Percentiles rank a stretch among this genome's conserved stretches.
phyloP scores from a whole-genome alignment of 306 rosid genomes.

The Sindora glabra region DNA sequence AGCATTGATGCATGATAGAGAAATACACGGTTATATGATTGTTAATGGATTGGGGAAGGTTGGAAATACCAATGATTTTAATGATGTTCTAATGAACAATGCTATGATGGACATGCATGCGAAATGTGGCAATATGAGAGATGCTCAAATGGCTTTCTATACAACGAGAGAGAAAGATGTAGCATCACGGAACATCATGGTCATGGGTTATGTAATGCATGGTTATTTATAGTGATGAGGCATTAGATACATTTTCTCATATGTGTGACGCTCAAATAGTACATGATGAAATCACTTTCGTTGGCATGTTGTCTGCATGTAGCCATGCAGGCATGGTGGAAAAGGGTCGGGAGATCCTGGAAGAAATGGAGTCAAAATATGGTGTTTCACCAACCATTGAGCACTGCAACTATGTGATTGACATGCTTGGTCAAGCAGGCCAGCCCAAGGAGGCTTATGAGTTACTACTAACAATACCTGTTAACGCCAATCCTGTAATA shows the following conservation, averaged over 20 bases:
- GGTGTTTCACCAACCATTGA: constrained; percentile 65
- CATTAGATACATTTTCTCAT: constrained; percentile 38
- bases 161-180: constrained; percentile 51
- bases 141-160: constrained; percentile 49
- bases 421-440: constrained; percentile 85
- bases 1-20: constrained; percentile 68
- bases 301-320: constrained; percentile 67
- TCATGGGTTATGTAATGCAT: constrained; percentile 74
- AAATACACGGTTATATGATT: constrained; percentile 64
- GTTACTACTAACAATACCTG: constrained; percentile 44
- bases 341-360: constrained; percentile 54
- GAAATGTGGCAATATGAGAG: constrained; percentile 75
- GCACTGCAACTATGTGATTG: constrained; percentile 73
- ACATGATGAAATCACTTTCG: constrained; percentile 62
- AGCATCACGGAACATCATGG: constrained; percentile 90
- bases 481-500: constrained; percentile 54
- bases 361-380: constrained; percentile 47
- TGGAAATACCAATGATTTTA: constrained; percentile 5
- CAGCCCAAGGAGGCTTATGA: constrained; percentile 54
- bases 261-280: constrained; percentile 41
- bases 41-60: constrained; percentile 48
- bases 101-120: constrained; percentile 86
- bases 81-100: constrained; percentile 43
- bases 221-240: constrained; percentile 50
- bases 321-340: constrained; percentile 66